phyloP scores from a whole-genome alignment of 2,329 filamentous ascomycete species.

The Aureobasidium sp. region DNA sequence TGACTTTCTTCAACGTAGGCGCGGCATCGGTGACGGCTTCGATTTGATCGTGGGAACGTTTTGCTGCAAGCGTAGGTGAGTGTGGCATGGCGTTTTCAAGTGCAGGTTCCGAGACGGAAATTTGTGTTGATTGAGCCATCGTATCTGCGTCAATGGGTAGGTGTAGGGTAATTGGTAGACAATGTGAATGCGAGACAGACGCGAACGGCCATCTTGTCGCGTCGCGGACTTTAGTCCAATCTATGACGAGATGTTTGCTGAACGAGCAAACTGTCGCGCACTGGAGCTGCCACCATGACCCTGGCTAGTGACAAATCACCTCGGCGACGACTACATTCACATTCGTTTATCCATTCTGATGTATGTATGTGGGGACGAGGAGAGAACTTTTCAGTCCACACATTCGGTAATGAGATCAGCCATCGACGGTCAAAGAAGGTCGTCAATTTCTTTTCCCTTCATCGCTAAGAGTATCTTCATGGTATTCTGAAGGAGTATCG shows the following conservation, averaged over 20 bases:
- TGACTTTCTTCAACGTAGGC: neutral
- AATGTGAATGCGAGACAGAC: neutral
- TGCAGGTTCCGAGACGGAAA: neutral
- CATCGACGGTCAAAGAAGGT: too few species aligned
- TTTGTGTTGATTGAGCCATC: neutral
- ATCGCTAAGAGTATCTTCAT: too few species aligned
- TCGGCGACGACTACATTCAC: too few species aligned
- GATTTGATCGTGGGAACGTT: neutral
- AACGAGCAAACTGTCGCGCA: neutral
- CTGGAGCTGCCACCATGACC: too few species aligned
- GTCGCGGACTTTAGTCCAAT: neutral
- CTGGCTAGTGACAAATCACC: too few species aligned
- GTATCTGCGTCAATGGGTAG: neutral
- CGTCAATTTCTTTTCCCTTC: too few species aligned
- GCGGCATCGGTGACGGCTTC: neutral
- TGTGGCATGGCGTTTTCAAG: neutral
- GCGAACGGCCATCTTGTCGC: neutral
- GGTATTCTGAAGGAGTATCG: too few species aligned
- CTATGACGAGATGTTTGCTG: neutral
- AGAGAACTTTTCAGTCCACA: too few species aligned
- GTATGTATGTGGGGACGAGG: too few species aligned
- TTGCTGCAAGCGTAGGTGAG: neutral
- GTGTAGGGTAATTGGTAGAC: too few species aligned
- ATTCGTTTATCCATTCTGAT: too few species aligned
- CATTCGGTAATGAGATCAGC: too few species aligned